These are phyloP conservation scores for Colletotrichum aenigma DNA, from an alignment of 2,329 filamentous ascomycete genomes.

Conservation along the genomic window DNA sequence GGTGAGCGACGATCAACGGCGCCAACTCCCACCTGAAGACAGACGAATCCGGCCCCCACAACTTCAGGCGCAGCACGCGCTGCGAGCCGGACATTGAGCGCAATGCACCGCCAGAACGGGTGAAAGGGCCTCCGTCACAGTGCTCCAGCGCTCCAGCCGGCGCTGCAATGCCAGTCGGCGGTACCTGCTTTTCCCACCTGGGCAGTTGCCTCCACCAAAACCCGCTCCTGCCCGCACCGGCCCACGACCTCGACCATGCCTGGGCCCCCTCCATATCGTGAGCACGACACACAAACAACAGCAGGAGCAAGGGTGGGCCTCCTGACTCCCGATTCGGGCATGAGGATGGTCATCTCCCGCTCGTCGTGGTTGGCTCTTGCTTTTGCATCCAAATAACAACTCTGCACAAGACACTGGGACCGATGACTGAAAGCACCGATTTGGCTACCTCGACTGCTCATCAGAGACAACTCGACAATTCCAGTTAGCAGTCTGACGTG, in stretches of 20 bases:
- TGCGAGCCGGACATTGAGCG: conserved; percentile 8
- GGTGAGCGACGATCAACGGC: conserved; percentile 13
- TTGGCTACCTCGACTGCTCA: background rate
- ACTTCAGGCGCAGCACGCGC: conserved; percentile 6
- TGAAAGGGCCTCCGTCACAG: background rate
- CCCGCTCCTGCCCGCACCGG: background rate
- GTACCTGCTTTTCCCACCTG: background rate
- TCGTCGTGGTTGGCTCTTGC: background rate
- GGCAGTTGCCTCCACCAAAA: background rate
- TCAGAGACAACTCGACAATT: background rate
- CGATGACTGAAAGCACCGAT: background rate
- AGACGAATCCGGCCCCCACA: conserved; percentile 10
- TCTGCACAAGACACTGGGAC: background rate
- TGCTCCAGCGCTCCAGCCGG: background rate
- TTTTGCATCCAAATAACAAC: background rate
- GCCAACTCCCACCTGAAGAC: conserved; percentile 13
- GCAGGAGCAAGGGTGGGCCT: background rate
- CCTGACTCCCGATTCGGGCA: background rate
- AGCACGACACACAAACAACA: background rate
- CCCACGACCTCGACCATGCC: background rate
- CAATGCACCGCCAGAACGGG: conserved; percentile 2
- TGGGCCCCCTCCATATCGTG: background rate
- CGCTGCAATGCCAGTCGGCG: background rate
- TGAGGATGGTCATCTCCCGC: conserved; percentile 10
- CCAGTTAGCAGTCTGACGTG: background rate